These are phyloP conservation scores for Taiozyma onychis DNA, from an alignment of 1,139 yeast species.

Conservation along the genomic window DNA sequence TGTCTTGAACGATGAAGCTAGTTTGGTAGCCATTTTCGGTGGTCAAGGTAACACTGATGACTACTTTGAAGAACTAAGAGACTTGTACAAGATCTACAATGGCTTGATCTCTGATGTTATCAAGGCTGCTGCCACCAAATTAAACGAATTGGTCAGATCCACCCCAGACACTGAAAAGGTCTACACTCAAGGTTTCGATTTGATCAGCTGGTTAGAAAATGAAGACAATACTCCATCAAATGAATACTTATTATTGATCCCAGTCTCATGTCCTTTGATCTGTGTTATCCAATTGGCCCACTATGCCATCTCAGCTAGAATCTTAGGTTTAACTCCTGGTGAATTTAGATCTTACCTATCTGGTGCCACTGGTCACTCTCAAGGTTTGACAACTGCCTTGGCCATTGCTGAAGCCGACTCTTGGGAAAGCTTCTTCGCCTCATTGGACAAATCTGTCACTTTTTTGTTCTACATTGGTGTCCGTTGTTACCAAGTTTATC, in stretches of 20 bases:
- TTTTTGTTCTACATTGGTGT: conserved; percentile 90
- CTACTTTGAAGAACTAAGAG: conserved; percentile 93
- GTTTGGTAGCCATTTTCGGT: conserved; percentile 83
- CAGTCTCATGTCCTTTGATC: conserved; percentile 92
- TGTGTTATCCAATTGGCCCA: conserved; percentile 94
- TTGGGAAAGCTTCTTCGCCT: conserved; percentile 76
- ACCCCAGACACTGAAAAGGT: conserved; percentile 80
- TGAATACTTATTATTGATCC: conserved; percentile 85
- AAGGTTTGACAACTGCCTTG: conserved; percentile 91
- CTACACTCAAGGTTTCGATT: conserved; percentile 90
- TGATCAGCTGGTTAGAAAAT: conserved; percentile 77
- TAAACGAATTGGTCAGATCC: conserved; percentile 62
- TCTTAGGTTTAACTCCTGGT: conserved; percentile 87
- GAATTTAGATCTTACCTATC: conserved; percentile 63
- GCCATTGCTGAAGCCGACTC: conserved; percentile 82
- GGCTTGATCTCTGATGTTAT: conserved; percentile 72
- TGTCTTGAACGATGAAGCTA: conserved; percentile 51
- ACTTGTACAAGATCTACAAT: conserved; percentile 69
- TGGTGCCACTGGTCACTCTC: conserved; percentile 98
- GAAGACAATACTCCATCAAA: conserved; percentile 86
- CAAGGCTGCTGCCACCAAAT: conserved; percentile 58
- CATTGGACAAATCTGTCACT: conserved; percentile 74
- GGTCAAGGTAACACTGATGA: conserved; percentile 99
- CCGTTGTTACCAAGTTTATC: conserved; percentile 84
- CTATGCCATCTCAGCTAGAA: conserved; percentile 80